Percentiles rank a stretch among this genome's conserved stretches.
phyloP scores from a whole-genome alignment of 257 asterid species.

The Linderniella brevidens region DNA sequence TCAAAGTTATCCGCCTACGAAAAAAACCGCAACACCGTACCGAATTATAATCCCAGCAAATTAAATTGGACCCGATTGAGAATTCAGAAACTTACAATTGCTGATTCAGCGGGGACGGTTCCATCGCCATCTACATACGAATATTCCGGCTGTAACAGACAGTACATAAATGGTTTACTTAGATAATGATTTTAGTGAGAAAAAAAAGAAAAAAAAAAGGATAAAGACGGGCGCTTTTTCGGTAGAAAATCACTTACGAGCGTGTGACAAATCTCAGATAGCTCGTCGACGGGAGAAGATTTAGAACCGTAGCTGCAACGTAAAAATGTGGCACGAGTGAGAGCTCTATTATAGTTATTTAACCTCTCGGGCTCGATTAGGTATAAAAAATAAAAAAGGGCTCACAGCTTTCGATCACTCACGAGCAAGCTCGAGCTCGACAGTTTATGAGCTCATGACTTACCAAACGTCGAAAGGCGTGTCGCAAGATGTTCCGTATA shows the following conservation, averaged over 20 bases:
- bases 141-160: constrained; percentile 49
- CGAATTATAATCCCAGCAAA: no score
- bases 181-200: background rate
- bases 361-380: no score
- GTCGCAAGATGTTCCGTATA: constrained; percentile 67
- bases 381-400: no score
- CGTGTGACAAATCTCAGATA: constrained; percentile 61
- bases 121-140: constrained; percentile 81
- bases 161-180: background rate
- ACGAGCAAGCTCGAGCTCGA: no score
- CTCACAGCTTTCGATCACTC: no score
- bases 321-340: background rate
- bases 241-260: constrained; percentile 19
- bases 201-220: no score
- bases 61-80: background rate
- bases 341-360: no score
- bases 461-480: constrained; percentile 88
- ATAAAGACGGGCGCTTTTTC: no score
- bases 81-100: constrained; percentile 23
- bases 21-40: no score
- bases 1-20: constrained; percentile 51
- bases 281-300: constrained; percentile 54
- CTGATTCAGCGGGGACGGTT: constrained; percentile 87
- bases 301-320: constrained; percentile 70
- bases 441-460: no score